phyloP scores from a whole-genome alignment of 352 stramenopile species.

The Pythium utonaiense region DNA sequence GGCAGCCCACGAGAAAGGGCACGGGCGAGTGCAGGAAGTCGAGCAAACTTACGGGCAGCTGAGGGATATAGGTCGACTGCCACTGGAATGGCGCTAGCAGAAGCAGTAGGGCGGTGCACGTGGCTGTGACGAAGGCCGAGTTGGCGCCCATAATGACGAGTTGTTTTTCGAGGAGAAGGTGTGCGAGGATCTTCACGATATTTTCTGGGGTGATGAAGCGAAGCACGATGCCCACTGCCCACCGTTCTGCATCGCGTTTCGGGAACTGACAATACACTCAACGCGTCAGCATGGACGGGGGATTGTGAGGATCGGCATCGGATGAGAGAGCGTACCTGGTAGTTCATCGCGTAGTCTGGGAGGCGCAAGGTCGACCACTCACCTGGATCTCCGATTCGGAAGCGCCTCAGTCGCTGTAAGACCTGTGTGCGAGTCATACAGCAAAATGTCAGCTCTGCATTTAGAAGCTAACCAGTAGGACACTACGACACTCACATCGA shows the following conservation, averaged over 20 bases:
- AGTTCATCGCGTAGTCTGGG: constrained; percentile 60
- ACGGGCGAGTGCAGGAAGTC: constrained; percentile 85
- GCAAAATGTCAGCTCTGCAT: too few species aligned
- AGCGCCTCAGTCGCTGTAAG: constrained; percentile 50
- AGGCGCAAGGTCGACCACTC: constrained; percentile 60
- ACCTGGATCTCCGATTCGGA: constrained; percentile 67
- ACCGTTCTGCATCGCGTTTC: constrained; percentile 64
- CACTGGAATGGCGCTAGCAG: constrained; percentile 81
- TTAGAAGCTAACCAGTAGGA: too few species aligned
- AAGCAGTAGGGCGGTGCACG: constrained; percentile 67
- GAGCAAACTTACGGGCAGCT: constrained; percentile 61
- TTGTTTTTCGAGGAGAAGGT: constrained; percentile 78
- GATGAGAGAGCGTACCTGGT: constrained; percentile 38
- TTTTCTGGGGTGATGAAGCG: constrained; percentile 52
- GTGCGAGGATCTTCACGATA: constrained; percentile 64
- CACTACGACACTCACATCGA: constrained; percentile 44
- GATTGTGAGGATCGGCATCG: too few species aligned
- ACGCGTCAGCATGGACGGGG: not conserved
- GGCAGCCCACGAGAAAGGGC: constrained; percentile 71
- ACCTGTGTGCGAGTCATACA: constrained; percentile 34
- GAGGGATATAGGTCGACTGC: constrained; percentile 86
- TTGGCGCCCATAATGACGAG: constrained; percentile 74
- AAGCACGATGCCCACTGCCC: constrained; percentile 65
- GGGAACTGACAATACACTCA: constrained; percentile 34
- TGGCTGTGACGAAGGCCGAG: constrained; percentile 57